These are phyloP conservation scores for Fomitopsis betulina DNA, from an alignment of 1,284 basidiomycete species.

Conservation along the genomic window DNA sequence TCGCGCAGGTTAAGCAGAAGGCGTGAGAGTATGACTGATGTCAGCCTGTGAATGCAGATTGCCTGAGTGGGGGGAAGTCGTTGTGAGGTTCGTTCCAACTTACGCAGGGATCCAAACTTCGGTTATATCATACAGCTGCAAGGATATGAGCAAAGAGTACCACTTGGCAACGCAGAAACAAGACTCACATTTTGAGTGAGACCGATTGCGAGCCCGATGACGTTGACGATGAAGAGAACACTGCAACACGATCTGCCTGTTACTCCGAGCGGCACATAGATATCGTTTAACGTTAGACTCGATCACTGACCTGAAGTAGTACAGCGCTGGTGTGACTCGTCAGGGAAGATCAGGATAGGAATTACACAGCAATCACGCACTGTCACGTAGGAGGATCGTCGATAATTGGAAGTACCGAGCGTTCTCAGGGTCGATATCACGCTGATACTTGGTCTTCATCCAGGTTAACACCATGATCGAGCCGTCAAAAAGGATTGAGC, in stretches of 20 bases:
- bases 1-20: neutral
- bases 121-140: neutral
- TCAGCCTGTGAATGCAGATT: neutral
- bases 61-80: neutral
- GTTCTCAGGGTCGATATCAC: neutral
- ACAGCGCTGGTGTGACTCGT: neutral
- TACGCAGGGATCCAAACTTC: neutral
- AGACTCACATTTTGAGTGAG: neutral
- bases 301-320: neutral
- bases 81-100: neutral
- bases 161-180: neutral
- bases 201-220: neutral
- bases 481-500: conserved; percentile 14
- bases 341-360: neutral
- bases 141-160: neutral
- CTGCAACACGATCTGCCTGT: neutral
- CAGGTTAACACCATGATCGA: conserved; percentile 14
- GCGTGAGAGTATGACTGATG: neutral
- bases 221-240: neutral
- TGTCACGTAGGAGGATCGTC: neutral
- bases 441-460: conserved; percentile 11
- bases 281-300: neutral
- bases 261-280: neutral
- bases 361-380: neutral
- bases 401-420: neutral